A percentile compares a stretch with the other conserved stretches of the same genome.
Evolutionary conservation across 768 basidiomycete species (phyloP).

Genomic region (Exidia glandulosa): DNA sequence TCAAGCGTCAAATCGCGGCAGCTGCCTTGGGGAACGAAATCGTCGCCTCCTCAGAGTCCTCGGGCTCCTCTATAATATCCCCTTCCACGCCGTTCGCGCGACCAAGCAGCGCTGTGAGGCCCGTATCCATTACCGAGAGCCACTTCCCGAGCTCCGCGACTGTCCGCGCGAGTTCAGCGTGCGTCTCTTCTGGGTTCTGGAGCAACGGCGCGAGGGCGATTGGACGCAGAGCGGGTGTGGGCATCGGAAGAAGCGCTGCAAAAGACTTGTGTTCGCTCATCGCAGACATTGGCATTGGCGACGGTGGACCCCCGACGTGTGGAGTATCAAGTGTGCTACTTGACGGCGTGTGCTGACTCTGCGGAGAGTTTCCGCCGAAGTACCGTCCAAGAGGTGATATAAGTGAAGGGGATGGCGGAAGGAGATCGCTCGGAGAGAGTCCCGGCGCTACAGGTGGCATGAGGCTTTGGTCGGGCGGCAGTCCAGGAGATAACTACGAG

Average conservation of each 20-base stretch:
- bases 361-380: slow-evolving; percentile 12
- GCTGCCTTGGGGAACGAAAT: too few species aligned
- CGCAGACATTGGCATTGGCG: not conserved
- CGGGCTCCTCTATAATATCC: not conserved
- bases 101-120: slow-evolving; percentile 58
- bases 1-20: too few species aligned
- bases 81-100: slow-evolving; percentile 18
- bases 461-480: not conserved
- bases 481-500: not conserved
- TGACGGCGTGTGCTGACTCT: not conserved
- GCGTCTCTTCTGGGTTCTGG: slow-evolving; percentile 45
- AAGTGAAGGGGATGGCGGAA: slow-evolving; percentile 63
- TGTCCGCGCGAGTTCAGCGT: slow-evolving; percentile 57
- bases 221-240: slow-evolving; percentile 33
- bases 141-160: slow-evolving; percentile 69
- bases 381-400: slow-evolving; percentile 26
- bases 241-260: not conserved
- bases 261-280: not conserved
- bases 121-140: slow-evolving; percentile 63
- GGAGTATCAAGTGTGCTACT: not conserved
- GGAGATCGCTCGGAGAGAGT: slow-evolving; percentile 33
- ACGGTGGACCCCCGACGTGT: not conserved
- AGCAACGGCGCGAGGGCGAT: slow-evolving; percentile 57
- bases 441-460: not conserved
- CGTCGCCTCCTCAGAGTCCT: not conserved